Conservation (phyloP, 2,329 filamentous ascomycete species). For the Colletotrichum orbiculare region DNA sequence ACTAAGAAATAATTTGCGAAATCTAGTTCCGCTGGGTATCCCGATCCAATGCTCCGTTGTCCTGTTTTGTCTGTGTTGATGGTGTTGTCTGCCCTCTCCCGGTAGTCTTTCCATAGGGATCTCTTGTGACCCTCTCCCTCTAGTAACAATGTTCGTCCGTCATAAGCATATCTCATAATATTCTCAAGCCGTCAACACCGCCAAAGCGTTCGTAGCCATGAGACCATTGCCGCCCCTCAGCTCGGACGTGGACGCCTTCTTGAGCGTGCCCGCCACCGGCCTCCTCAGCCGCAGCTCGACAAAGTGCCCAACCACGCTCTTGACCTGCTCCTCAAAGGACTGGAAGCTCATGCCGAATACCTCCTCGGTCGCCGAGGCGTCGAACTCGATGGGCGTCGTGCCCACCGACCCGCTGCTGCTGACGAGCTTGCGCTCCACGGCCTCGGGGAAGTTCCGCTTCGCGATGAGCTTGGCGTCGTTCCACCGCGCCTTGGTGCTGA, state of each 20-base stretch:
- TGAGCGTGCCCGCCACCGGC: not conserved
- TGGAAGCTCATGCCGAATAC: constrained; percentile 47
- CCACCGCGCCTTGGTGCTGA: constrained; percentile 43
- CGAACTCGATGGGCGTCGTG: constrained; percentile 36
- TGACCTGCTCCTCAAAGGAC: constrained; percentile 48
- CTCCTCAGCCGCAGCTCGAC: constrained; percentile 41
- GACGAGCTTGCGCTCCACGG: constrained; percentile 29
- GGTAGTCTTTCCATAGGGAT: not conserved
- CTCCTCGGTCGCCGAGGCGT: constrained; percentile 45
- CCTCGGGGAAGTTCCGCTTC: constrained; percentile 41
- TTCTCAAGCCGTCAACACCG: too few relatives aligned
- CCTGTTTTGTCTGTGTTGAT: not conserved
- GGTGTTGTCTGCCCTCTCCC: not conserved
- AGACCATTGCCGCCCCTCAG: constrained; percentile 10
- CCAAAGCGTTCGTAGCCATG: constrained; percentile 9
- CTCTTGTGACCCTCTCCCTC: not conserved
- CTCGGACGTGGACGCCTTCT: not conserved
- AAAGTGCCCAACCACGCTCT: constrained; percentile 48
- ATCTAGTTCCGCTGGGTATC: constrained; percentile 27
- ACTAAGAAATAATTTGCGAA: constrained; percentile 11
- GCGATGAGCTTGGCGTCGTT: constrained; percentile 52
- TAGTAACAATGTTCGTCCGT: too few relatives aligned
- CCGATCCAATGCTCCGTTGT: not conserved
- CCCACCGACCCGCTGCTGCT: constrained; percentile 22
- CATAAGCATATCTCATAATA: too few relatives aligned